A percentile compares a stretch with the other conserved stretches of the same genome.
phyloP scores from a whole-genome alignment of 352 stramenopile genomes.

The Globisporangium iwayamae region DNA sequence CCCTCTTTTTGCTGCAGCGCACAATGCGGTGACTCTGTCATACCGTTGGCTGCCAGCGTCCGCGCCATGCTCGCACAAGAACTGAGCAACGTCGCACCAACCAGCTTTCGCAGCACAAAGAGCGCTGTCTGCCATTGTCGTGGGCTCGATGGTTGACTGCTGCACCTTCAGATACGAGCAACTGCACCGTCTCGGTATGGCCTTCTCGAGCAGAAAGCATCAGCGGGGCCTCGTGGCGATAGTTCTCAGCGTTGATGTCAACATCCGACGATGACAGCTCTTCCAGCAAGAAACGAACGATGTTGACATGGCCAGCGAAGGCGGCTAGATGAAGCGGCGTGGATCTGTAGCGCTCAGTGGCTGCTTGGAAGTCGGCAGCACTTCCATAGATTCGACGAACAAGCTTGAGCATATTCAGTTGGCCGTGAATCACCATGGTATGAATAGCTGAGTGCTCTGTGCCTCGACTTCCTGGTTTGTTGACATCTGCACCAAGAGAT shows the following conservation, averaged over 20 bases:
- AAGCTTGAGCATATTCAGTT: not conserved
- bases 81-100: not conserved
- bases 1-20: not conserved
- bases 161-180: not conserved
- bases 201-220: not conserved
- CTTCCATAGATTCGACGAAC: not conserved
- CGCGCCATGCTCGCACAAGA: constrained; percentile 1
- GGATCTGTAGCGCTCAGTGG: not conserved
- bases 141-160: not conserved
- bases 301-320: not conserved
- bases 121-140: not conserved
- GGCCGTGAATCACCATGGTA: not conserved
- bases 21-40: not conserved
- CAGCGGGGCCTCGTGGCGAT: not conserved
- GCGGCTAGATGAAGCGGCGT: not conserved
- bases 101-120: not conserved
- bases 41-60: not conserved
- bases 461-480: not conserved
- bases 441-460: not conserved
- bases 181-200: not conserved
- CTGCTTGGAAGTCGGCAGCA: not conserved
- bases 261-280: not conserved
- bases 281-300: not conserved
- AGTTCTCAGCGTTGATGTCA: not conserved
- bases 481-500: not conserved